These are phyloP conservation scores for Psidium friedrichsthalianum DNA, from an alignment of 345 rosid species.

Conservation along the genomic window DNA sequence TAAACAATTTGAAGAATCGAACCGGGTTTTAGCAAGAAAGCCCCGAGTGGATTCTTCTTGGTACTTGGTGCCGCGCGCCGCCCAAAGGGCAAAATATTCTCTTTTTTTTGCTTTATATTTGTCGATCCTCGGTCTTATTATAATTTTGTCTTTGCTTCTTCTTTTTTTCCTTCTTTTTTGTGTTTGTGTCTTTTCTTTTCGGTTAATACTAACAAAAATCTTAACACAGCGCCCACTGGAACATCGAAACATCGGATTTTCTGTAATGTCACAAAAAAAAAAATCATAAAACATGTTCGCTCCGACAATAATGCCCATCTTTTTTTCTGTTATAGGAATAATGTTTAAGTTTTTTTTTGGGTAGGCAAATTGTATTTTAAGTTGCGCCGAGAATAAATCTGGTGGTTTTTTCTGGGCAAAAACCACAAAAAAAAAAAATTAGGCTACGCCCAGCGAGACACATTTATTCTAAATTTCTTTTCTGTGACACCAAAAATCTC, in stretches of 20 bases:
- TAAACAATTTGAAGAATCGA: not conserved
- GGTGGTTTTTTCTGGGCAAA: not conserved
- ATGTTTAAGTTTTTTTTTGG: not conserved
- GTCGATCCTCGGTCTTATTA: not conserved
- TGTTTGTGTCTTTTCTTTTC: not conserved
- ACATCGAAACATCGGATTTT: accelerated
- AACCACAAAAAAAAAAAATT: too few relatives aligned
- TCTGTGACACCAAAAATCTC: too few relatives aligned
- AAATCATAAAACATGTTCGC: not conserved
- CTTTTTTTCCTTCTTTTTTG: too few relatives aligned
- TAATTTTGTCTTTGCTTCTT: too few relatives aligned
- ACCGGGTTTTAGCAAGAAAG: not conserved
- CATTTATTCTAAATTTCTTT: too few relatives aligned
- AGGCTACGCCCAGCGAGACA: too few relatives aligned
- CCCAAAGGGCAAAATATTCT: not conserved
- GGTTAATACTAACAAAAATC: not conserved
- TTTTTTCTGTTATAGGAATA: not conserved
- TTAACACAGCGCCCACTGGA: not conserved
- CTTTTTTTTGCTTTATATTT: not conserved
- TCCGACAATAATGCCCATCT: too few relatives aligned
- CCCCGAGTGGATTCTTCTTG: not conserved
- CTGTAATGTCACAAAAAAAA: not conserved
- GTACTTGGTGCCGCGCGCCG: not conserved
- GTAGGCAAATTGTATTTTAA: not conserved
- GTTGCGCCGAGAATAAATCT: accelerated